Evolutionary conservation across 371 early-diverging fungal genomes (phyloP).

Genomic region (Mucor circinelloides): DNA sequence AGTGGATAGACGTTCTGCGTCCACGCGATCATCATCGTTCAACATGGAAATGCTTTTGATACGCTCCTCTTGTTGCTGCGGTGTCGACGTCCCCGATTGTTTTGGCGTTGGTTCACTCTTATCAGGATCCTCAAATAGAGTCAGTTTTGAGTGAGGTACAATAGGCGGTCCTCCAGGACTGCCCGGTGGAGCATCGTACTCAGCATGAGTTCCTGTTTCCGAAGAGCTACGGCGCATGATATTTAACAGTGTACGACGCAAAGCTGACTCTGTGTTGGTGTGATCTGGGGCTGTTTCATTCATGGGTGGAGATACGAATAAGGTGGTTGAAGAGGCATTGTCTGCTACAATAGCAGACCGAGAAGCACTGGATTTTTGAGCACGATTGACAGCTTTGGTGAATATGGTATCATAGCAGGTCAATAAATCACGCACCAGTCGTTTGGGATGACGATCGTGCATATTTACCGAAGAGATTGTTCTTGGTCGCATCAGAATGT

Average conservation of each 20-base stretch:
- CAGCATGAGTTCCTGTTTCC: not conserved
- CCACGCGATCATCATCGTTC: not conserved
- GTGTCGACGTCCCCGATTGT: not conserved
- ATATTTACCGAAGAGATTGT: constrained; percentile 38
- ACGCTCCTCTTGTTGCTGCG: too few species aligned
- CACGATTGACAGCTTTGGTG: constrained; percentile 15
- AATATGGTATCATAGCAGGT: constrained; percentile 26
- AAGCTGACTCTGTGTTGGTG: not conserved
- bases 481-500: constrained; percentile 50
- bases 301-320: not conserved
- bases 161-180: constrained; percentile 1
- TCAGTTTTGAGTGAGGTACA: constrained; percentile 1
- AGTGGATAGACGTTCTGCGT: not conserved
- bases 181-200: not conserved
- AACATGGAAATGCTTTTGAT: not conserved
- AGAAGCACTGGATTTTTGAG: constrained; percentile 12
- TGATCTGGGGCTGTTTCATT: not conserved
- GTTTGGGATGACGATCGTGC: constrained; percentile 55
- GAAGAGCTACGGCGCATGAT: constrained; percentile 4
- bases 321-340: not conserved
- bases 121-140: constrained; percentile 26
- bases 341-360: constrained; percentile 20
- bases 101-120: not conserved
- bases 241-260: constrained; percentile 1
- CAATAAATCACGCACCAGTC: constrained; percentile 53